Conservation (phyloP, 2,329 filamentous ascomycete genomes). For the Fonsecaea multimorphosa region DNA sequence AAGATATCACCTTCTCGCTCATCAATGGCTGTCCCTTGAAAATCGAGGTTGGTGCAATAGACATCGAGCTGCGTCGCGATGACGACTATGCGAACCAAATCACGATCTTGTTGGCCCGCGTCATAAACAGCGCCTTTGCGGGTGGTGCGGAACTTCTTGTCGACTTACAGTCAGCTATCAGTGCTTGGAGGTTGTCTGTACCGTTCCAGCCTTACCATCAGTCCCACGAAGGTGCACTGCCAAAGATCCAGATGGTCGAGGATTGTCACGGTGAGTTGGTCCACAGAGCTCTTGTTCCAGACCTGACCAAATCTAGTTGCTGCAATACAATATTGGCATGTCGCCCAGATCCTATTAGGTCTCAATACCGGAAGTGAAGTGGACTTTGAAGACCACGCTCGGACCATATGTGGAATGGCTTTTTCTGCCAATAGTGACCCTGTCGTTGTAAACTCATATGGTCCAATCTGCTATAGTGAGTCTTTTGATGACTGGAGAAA, state of each 20-base stretch:
- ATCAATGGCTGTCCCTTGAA: conserved; percentile 52
- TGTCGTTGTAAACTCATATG: conserved; percentile 57
- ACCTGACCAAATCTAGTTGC: conserved; percentile 45
- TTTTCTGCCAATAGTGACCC: conserved; percentile 53
- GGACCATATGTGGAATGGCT: conserved; percentile 53
- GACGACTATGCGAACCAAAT: conserved; percentile 50
- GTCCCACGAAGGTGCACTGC: conserved; percentile 42
- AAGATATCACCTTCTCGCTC: conserved; percentile 62
- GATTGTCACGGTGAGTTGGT: conserved; percentile 51
- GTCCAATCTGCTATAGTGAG: conserved; percentile 57
- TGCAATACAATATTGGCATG: conserved; percentile 53
- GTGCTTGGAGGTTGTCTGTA: conserved; percentile 44
- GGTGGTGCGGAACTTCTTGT: conserved; percentile 14
- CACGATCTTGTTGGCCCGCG: conserved; percentile 52
- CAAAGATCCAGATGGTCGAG: conserved; percentile 50
- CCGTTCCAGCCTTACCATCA: conserved; percentile 46
- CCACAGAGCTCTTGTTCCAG: neutral
- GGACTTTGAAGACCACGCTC: conserved; percentile 46
- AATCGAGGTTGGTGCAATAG: conserved; percentile 46
- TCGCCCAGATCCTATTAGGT: conserved; percentile 46
- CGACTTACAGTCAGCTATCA: conserved; percentile 37
- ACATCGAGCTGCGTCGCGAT: conserved; percentile 37
- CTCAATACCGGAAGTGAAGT: conserved; percentile 31
- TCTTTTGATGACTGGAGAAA: conserved; percentile 4
- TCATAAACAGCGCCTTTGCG: conserved; percentile 51